Conservation (phyloP, 1,284 basidiomycete species). For the Leccinum angustisporum region DNA sequence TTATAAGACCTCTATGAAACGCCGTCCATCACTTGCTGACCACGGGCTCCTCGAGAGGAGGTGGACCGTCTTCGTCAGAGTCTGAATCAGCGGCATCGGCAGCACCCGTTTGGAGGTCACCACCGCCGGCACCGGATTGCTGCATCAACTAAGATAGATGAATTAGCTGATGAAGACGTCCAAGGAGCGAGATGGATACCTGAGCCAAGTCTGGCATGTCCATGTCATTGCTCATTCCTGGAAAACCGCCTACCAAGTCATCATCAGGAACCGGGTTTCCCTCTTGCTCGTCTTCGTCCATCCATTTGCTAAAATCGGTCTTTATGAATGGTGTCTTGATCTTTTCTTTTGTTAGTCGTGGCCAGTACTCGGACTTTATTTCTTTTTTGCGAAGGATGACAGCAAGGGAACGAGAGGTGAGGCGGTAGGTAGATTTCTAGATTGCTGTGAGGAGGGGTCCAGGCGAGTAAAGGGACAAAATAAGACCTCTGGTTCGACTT, state of each 20-base stretch:
- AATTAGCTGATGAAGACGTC: constrained; percentile 8
- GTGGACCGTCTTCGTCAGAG: constrained; percentile 67
- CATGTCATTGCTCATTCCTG: constrained; percentile 46
- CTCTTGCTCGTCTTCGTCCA: constrained; percentile 94
- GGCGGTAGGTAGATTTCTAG: constrained; percentile 63
- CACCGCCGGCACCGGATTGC: constrained; percentile 44
- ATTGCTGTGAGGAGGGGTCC: constrained; percentile 9
- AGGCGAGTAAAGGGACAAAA: not conserved
- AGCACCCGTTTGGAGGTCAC: not conserved
- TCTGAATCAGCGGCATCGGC: constrained; percentile 40
- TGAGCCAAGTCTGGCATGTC: constrained; percentile 58
- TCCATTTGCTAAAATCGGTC: constrained; percentile 92
- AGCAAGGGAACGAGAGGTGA: constrained; percentile 66
- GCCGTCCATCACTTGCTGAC: constrained; percentile 20
- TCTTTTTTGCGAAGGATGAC: constrained; percentile 82
- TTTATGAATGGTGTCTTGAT: constrained; percentile 77
- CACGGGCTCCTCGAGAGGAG: constrained; percentile 70
- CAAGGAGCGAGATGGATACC: constrained; percentile 36
- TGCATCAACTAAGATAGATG: constrained; percentile 58
- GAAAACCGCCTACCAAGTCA: constrained; percentile 43
- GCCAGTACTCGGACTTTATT: constrained; percentile 79
- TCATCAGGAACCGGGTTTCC: constrained; percentile 49
- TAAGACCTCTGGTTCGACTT: constrained; percentile 74
- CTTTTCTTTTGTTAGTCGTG: constrained; percentile 86
- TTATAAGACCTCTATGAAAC: not conserved